phyloP scores from a whole-genome alignment of 2,329 filamentous ascomycete species.

The Parascedosporium putredinis region DNA sequence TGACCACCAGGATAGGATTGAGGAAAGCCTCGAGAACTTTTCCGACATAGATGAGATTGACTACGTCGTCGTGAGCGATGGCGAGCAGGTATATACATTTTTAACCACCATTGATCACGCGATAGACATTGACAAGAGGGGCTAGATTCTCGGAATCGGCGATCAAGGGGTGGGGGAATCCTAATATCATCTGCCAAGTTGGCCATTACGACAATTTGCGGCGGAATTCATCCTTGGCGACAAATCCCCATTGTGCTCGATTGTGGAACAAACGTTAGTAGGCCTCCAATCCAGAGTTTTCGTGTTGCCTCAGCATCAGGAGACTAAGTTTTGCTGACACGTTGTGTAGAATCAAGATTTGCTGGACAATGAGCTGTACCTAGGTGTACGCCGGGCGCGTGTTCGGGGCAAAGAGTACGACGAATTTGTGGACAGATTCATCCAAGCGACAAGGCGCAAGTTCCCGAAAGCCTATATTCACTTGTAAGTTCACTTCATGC shows the following conservation, averaged over 20 bases:
- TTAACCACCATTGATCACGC: not conserved
- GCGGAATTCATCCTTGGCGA: constrained; percentile 71
- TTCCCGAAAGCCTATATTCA: constrained; percentile 79
- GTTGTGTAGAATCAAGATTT: constrained; percentile 55
- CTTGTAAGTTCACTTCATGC: constrained; percentile 63
- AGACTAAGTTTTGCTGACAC: not conserved
- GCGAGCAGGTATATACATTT: constrained; percentile 6
- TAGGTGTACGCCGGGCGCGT: constrained; percentile 59
- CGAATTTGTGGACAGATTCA: constrained; percentile 64
- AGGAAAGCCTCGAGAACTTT: constrained; percentile 57
- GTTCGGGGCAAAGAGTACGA: constrained; percentile 65
- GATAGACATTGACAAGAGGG: constrained; percentile 13
- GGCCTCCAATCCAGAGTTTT: not conserved
- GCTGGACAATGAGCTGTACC: constrained; percentile 66
- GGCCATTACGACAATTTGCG: constrained; percentile 72
- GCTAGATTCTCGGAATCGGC: constrained; percentile 76
- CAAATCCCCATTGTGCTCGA: constrained; percentile 76
- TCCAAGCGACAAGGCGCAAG: constrained; percentile 53
- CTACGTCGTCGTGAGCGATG: constrained; percentile 64
- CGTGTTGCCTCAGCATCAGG: no score
- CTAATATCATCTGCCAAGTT: constrained; percentile 79
- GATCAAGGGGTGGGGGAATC: constrained; percentile 79
- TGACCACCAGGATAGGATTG: constrained; percentile 53
- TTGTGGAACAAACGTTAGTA: constrained; percentile 52
- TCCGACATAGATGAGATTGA: constrained; percentile 66